Conservation (phyloP, 2,329 filamentous ascomycete genomes). For the Trichoderma citrinoviride region DNA sequence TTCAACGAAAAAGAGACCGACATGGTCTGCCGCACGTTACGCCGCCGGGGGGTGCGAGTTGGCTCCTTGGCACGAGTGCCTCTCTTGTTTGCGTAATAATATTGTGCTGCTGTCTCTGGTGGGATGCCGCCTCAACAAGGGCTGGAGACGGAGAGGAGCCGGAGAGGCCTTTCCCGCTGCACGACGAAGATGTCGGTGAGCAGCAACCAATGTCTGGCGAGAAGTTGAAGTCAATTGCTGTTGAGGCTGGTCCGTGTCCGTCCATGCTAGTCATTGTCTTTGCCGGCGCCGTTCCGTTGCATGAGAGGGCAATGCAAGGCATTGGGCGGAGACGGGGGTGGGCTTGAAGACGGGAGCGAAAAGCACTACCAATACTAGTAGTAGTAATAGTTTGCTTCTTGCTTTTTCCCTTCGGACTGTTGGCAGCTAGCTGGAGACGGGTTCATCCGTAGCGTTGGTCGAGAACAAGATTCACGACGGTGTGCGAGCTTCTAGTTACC, state of each 20-base stretch:
- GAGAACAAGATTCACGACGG: neutral
- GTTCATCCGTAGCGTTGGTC: neutral
- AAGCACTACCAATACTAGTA: neutral
- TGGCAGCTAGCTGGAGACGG: slow-evolving; percentile 5
- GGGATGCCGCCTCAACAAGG: neutral
- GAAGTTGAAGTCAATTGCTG: too few relatives aligned
- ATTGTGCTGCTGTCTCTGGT: neutral
- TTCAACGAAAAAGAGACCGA: neutral
- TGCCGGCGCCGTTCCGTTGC: slow-evolving; percentile 21
- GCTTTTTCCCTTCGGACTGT: neutral
- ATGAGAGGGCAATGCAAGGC: slow-evolving; percentile 23
- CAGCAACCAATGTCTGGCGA: neutral
- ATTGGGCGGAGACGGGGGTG: slow-evolving; percentile 23
- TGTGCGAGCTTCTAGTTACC: too few relatives aligned
- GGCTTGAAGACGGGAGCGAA: slow-evolving; percentile 23
- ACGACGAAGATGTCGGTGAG: slow-evolving; percentile 17
- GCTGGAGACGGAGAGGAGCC: neutral
- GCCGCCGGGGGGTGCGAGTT: neutral
- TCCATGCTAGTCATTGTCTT: slow-evolving; percentile 9
- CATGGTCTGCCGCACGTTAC: slow-evolving; percentile 13
- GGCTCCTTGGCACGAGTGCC: neutral
- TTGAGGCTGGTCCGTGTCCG: neutral
- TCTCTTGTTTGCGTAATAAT: slow-evolving; percentile 18
- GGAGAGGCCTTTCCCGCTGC: neutral
- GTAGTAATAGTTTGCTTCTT: slow-evolving; percentile 14